These are phyloP conservation scores for Talaromyces wortmannii DNA, from an alignment of 495 filamentous ascomycete species.

Conservation along the genomic window DNA sequence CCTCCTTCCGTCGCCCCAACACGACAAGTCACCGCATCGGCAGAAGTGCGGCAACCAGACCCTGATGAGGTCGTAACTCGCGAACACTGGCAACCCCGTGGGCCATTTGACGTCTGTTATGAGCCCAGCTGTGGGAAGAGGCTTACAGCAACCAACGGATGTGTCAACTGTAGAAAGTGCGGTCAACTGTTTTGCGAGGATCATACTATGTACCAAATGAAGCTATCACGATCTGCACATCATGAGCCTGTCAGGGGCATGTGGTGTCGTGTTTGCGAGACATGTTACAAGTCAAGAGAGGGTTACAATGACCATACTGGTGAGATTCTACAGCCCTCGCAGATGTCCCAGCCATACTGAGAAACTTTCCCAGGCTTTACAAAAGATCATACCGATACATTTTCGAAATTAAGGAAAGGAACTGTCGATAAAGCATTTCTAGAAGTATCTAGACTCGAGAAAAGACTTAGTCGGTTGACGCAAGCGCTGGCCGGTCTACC, in stretches of 20 bases:
- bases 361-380: slow-evolving; percentile 32
- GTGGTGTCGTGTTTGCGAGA: slow-evolving; percentile 95
- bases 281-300: slow-evolving; percentile 92
- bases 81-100: slow-evolving; percentile 78
- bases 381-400: slow-evolving; percentile 63
- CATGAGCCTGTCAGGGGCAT: slow-evolving; percentile 89
- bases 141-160: slow-evolving; percentile 71
- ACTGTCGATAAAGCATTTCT: slow-evolving; percentile 77
- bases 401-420: slow-evolving; percentile 60
- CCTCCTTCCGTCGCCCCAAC: slow-evolving; percentile 16
- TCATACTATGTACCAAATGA: slow-evolving; percentile 99
- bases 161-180: slow-evolving; percentile 87
- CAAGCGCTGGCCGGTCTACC: slow-evolving; percentile 70
- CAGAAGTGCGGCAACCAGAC: slow-evolving; percentile 38
- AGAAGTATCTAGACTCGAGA: slow-evolving; percentile 85
- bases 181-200: slow-evolving; percentile 93
- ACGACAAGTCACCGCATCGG: slow-evolving; percentile 7
- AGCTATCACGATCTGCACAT: slow-evolving; percentile 79
- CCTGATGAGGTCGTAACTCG: slow-evolving; percentile 85
- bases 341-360: not conserved
- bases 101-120: slow-evolving; percentile 69
- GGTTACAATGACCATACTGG: slow-evolving; percentile 88
- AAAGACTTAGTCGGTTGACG: slow-evolving; percentile 83
- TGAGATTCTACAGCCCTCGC: not conserved
- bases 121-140: slow-evolving; percentile 80